Evolutionary conservation across 768 basidiomycete species (phyloP).

Genomic region (Lentinula sp.): DNA sequence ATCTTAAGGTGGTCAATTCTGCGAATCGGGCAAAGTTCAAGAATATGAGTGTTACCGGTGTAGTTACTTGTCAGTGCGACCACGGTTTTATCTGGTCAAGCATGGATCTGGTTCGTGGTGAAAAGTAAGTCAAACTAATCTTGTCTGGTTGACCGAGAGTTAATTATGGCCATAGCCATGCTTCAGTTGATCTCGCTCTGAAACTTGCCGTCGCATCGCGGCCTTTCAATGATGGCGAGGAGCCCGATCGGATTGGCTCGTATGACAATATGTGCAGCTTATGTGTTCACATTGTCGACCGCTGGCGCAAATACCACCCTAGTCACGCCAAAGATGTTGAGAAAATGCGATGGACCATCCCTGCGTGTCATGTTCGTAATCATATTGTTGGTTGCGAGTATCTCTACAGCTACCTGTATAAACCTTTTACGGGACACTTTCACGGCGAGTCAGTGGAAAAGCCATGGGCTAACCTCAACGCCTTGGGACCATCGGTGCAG

Average conservation of each 20-base stretch:
- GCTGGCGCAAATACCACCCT: background rate
- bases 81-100: conserved; percentile 13
- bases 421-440: background rate
- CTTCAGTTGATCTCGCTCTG: background rate
- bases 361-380: background rate
- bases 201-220: background rate
- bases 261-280: background rate
- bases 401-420: background rate
- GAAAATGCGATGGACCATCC: background rate
- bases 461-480: background rate
- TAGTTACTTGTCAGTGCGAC: conserved; percentile 13
- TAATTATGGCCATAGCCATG: background rate
- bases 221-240: background rate
- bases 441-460: background rate
- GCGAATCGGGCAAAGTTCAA: conserved; percentile 19
- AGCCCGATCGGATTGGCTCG: background rate
- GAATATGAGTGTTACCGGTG: conserved; percentile 14
- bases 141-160: background rate
- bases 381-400: background rate
- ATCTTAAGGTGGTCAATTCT: conserved; percentile 15
- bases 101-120: background rate
- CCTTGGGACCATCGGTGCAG: background rate
- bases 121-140: background rate
- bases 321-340: background rate
- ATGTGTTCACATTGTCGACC: background rate